Conservation (phyloP, 1,284 basidiomycete species). For the Boletellus deceptivus region DNA sequence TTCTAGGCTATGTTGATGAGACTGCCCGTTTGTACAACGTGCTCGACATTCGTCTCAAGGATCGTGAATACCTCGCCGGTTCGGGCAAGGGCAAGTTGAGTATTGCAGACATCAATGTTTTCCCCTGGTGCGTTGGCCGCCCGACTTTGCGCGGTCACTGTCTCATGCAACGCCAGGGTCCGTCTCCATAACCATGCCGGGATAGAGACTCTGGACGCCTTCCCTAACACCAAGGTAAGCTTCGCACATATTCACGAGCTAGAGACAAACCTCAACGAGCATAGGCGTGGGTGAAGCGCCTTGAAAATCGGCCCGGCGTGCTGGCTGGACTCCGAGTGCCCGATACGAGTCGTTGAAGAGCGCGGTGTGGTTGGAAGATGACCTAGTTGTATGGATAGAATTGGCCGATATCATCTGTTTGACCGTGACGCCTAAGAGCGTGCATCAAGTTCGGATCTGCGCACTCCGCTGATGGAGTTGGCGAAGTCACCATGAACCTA, state of each 20-base stretch:
- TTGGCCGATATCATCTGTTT: neutral
- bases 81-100: slow-evolving; percentile 46
- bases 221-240: slow-evolving; percentile 40
- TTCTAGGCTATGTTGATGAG: slow-evolving; percentile 49
- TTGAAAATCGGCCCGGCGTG: slow-evolving; percentile 24
- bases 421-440: no score
- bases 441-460: no score
- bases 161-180: slow-evolving; percentile 38
- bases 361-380: slow-evolving; percentile 3
- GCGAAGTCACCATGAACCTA: no score
- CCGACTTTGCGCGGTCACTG: neutral
- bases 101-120: slow-evolving; percentile 42
- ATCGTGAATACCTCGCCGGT: slow-evolving; percentile 50
- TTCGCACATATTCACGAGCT: neutral
- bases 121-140: slow-evolving; percentile 32
- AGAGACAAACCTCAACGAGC: neutral
- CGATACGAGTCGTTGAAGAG: neutral
- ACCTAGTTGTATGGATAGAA: neutral
- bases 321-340: slow-evolving; percentile 23
- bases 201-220: slow-evolving; percentile 38
- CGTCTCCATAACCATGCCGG: slow-evolving; percentile 35
- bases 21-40: slow-evolving; percentile 52
- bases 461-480: no score
- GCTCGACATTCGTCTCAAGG: slow-evolving; percentile 47
- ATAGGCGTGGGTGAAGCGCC: slow-evolving; percentile 34